Conservation (phyloP, 2,329 filamentous ascomycete species). For the Alternaria hordeiaustralica region DNA sequence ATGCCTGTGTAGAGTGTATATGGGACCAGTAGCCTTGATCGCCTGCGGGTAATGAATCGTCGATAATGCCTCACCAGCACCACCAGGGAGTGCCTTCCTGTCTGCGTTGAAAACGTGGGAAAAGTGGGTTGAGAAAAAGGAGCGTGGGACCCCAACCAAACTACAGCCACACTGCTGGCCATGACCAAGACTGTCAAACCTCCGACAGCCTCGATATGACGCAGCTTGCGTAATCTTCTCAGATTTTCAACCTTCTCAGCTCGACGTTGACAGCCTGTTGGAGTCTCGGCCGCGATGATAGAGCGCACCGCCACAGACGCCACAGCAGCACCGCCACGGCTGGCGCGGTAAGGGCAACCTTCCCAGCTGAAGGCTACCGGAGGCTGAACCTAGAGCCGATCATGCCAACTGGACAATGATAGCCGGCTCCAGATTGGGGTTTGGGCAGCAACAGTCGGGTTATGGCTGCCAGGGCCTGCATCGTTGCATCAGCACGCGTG, state of each 20-base stretch:
- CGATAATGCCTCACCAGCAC: slow-evolving; percentile 6
- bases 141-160: neutral
- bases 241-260: neutral
- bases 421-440: neutral
- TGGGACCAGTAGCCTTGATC: neutral
- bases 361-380: slow-evolving; percentile 1
- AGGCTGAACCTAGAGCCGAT: slow-evolving; percentile 1
- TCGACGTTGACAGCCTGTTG: neutral
- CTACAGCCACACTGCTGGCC: slow-evolving; percentile 2
- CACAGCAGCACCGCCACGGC: slow-evolving; percentile 6
- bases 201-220: neutral
- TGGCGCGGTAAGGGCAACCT: slow-evolving; percentile 3
- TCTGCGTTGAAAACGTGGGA: slow-evolving; percentile 1
- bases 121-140: slow-evolving; percentile 10
- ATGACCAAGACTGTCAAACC: neutral
- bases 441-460: slow-evolving; percentile 34
- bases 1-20: neutral
- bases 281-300: neutral
- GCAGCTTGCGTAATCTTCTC: neutral
- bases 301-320: slow-evolving; percentile 9
- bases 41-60: neutral
- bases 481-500: slow-evolving; percentile 35
- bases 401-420: slow-evolving; percentile 12
- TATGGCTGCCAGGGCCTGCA: slow-evolving; percentile 24
- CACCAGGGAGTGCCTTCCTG: neutral